phyloP scores from a whole-genome alignment of 1,284 basidiomycete species.

The Tilletiaria anomala region DNA sequence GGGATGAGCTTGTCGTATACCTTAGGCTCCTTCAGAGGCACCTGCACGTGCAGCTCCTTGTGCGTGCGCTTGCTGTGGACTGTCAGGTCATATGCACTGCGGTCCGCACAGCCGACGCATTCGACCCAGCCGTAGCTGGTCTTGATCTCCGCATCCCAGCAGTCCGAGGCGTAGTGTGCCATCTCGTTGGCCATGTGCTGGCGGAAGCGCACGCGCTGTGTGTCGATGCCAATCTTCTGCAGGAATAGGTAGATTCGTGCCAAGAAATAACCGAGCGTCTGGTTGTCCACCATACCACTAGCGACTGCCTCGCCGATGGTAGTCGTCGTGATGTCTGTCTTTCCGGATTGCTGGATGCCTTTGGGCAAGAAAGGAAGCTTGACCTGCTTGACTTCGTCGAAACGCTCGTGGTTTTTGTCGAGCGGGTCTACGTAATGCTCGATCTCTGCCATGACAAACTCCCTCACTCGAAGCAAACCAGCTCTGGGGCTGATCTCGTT shows the following conservation, averaged over 20 bases:
- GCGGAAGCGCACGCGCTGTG: constrained; percentile 70
- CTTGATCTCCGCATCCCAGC: constrained; percentile 97
- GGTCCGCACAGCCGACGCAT: constrained; percentile 98
- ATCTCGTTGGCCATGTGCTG: constrained; percentile 97
- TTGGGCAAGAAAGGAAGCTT: constrained; percentile 67
- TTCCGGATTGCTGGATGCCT: constrained; percentile 63
- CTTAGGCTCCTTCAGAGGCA: constrained; percentile 68
- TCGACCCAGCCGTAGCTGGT: constrained; percentile 95
- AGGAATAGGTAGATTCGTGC: constrained; percentile 81
- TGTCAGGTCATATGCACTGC: constrained; percentile 80
- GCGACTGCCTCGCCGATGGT: constrained; percentile 78
- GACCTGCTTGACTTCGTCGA: constrained; percentile 64
- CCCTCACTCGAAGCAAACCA: constrained; percentile 86
- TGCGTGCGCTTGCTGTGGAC: constrained; percentile 46
- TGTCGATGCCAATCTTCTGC: constrained; percentile 79
- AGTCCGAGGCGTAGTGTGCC: constrained; percentile 97
- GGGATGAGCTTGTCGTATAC: constrained; percentile 59
- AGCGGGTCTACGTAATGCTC: constrained; percentile 95
- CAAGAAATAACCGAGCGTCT: constrained; percentile 94
- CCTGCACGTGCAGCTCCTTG: constrained; percentile 60
- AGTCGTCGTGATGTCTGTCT: constrained; percentile 54
- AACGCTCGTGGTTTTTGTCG: constrained; percentile 75
- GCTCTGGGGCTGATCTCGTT: constrained; percentile 97
- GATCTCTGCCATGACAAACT: constrained; percentile 99
- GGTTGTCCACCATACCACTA: constrained; percentile 73